A percentile compares a stretch with the other conserved stretches of the same genome.
Evolutionary conservation across 768 basidiomycete species (phyloP).

Genomic region (Pulveroboletus sp.): DNA sequence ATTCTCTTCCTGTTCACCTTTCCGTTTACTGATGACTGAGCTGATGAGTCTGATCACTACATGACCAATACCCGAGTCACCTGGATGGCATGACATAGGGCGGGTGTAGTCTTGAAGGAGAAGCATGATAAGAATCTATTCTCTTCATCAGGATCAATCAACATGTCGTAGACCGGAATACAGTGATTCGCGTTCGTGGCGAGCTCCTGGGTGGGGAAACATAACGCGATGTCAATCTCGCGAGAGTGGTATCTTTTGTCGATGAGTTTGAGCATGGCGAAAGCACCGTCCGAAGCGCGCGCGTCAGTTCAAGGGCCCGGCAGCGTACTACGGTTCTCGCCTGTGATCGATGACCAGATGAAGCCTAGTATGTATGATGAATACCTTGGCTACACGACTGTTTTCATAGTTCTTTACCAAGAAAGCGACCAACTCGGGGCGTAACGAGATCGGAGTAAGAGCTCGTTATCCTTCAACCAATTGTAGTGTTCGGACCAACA

Average conservation of each 20-base stretch:
- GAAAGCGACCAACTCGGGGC: conserved; percentile 20
- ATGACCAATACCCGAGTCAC: too few relatives aligned
- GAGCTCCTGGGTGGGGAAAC: conserved; percentile 6
- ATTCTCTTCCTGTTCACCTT: too few relatives aligned
- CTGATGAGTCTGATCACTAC: too few relatives aligned
- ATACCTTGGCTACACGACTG: neutral
- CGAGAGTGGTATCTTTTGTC: conserved; percentile 11
- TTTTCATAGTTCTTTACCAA: conserved; percentile 16
- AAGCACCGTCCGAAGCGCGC: conserved; percentile 25
- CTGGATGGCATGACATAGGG: too few relatives aligned
- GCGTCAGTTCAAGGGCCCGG: conserved; percentile 29
- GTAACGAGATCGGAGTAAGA: conserved; percentile 20
- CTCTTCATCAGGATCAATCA: conserved; percentile 10
- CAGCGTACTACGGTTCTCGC: neutral
- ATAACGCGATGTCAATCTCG: conserved; percentile 31
- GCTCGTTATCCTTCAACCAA: too few relatives aligned
- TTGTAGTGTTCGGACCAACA: conserved; percentile 14
- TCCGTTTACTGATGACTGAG: too few relatives aligned
- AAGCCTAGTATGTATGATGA: neutral
- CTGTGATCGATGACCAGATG: too few relatives aligned
- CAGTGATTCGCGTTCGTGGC: conserved; percentile 31
- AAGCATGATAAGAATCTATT: conserved; percentile 34
- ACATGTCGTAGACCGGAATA: conserved; percentile 27
- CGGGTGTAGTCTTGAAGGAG: conserved; percentile 26
- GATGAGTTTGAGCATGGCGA: conserved; percentile 32